Conservation (phyloP, 192 early-diverging fungal species). For the Rhizophagus sp. region DNA sequence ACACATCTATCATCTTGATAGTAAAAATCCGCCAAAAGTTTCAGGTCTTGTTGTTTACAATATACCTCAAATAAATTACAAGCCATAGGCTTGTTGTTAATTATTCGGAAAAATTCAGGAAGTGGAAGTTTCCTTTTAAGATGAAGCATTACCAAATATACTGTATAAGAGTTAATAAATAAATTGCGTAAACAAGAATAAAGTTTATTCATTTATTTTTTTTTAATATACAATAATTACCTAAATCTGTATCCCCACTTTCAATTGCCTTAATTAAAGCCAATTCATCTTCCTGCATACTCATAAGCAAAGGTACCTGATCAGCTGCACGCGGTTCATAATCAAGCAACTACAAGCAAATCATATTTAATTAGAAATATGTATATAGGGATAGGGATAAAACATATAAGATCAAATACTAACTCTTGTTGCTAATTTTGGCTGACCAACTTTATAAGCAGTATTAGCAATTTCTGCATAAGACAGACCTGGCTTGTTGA, state of each 20-base stretch:
- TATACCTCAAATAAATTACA: conserved; percentile 85
- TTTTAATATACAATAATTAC: conserved; percentile 35
- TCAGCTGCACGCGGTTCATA: conserved; percentile 92
- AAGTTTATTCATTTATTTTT: neutral
- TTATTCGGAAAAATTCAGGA: conserved; percentile 89
- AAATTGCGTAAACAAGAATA: neutral
- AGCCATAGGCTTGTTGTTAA: conserved; percentile 81
- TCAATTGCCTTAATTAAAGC: conserved; percentile 90
- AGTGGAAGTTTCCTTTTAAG: conserved; percentile 79
- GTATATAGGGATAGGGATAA: neutral
- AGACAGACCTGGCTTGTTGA: conserved; percentile 71
- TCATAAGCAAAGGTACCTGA: conserved; percentile 93
- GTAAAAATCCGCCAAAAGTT: conserved; percentile 91
- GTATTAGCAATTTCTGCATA: conserved; percentile 92
- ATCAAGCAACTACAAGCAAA: conserved; percentile 69
- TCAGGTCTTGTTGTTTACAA: conserved; percentile 70
- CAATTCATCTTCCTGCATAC: conserved; percentile 87
- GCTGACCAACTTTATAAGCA: conserved; percentile 82
- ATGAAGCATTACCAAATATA: conserved; percentile 90
- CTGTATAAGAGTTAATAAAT: conserved; percentile 37
- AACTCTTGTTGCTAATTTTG: conserved; percentile 81
- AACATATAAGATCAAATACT: neutral
- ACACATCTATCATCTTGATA: conserved; percentile 89
- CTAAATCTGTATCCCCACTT: conserved; percentile 94
- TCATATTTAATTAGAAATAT: neutral